A percentile compares a stretch with the other conserved stretches of the same genome.
Conservation (phyloP, 495 filamentous ascomycete genomes). For the Aspergillus funiculosus region DNA sequence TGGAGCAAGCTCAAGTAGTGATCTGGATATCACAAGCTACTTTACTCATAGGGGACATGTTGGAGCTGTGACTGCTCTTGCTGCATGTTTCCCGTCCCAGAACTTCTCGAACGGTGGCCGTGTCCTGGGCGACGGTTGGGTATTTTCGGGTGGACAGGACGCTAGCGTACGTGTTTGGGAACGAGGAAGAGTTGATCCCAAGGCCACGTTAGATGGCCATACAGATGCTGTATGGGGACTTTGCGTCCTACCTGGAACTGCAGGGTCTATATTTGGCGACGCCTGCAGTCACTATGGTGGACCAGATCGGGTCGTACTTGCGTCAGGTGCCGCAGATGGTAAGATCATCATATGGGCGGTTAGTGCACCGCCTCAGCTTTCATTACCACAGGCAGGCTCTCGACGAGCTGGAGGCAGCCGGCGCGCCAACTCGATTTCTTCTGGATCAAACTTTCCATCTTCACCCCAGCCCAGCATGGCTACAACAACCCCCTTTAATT, state of each 20-base stretch:
- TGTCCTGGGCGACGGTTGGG: slow-evolving; percentile 85
- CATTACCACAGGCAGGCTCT: slow-evolving; percentile 69
- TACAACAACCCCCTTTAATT: slow-evolving; percentile 57
- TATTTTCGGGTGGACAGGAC: slow-evolving; percentile 95
- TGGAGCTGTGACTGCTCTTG: slow-evolving; percentile 80
- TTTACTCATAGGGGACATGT: slow-evolving; percentile 92
- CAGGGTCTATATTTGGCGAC: slow-evolving; percentile 69
- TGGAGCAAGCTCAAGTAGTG: slow-evolving; percentile 49
- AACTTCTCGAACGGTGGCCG: slow-evolving; percentile 85
- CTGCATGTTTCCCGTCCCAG: slow-evolving; percentile 77
- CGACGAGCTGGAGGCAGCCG: slow-evolving; percentile 67
- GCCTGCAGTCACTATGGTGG: slow-evolving; percentile 62
- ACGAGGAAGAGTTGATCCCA: slow-evolving; percentile 85
- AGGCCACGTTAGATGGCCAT: slow-evolving; percentile 90
- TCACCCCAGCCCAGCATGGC: slow-evolving; percentile 85
- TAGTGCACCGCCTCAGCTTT: slow-evolving; percentile 79
- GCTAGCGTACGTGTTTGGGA: slow-evolving; percentile 93
- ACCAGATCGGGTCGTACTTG: slow-evolving; percentile 80
- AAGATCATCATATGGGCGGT: slow-evolving; percentile 91
- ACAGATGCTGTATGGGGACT: slow-evolving; percentile 95
- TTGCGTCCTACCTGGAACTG: slow-evolving; percentile 83
- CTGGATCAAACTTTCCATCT: slow-evolving; percentile 81
- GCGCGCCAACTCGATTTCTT: slow-evolving; percentile 83
- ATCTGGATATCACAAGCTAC: slow-evolving; percentile 85
- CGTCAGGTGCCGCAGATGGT: slow-evolving; percentile 86